Base-by-base conservation (phyloP, 2,329 filamentous ascomycete species). In the Ophioceras dolichostomum region DNA sequence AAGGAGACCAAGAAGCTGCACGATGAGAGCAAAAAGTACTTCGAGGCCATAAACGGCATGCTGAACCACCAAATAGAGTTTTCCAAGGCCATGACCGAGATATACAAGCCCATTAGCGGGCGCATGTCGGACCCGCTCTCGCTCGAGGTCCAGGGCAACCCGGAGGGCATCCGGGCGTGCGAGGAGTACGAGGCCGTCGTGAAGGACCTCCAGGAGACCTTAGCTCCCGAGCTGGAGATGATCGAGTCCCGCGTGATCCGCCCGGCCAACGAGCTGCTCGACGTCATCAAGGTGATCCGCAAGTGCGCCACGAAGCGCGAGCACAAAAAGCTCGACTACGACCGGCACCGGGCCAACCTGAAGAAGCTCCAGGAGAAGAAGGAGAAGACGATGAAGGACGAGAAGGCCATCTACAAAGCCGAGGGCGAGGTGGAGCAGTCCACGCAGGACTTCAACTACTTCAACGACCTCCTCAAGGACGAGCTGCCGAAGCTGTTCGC, bases 321-420 rank as follows among this genome's bases (percentile, higher is more conserved):
- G 53, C 91, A 96, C 70, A 98, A 98, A 65, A 84, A 94, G 59
- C 71, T 98, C 40, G 91, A 98, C 61, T 95, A 88, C 58, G 91
- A 98, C 57, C 81, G 89, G 42, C 87, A 87, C 60, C 78, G 80
- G 36, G 68, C 79, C 29, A 70, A 79, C 0, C 68, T 94, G 46
- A 98, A 96, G 68, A 96, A 95, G 65, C 67, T 96, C 30, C 82
- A 95, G 56, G 91, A 96, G 43, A 98, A 98, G 65, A 95, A 95
- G 61, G 91, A 98, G 43, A 94, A 93, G 61, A 82, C 76, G 3
- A 64, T 94, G 45, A 98, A 98, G 67, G 91, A 98, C 49, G 91
- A 98, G 56, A 98, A 96, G 65, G 87, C 88, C 13, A 69, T 94
- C 49, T 98, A 93, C 75, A 94, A 93, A 59, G 86, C 86, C 5